These are phyloP conservation scores for Wallacemonas sp. DNA, from an alignment of 208 protist genomes.

Conservation along the genomic window DNA sequence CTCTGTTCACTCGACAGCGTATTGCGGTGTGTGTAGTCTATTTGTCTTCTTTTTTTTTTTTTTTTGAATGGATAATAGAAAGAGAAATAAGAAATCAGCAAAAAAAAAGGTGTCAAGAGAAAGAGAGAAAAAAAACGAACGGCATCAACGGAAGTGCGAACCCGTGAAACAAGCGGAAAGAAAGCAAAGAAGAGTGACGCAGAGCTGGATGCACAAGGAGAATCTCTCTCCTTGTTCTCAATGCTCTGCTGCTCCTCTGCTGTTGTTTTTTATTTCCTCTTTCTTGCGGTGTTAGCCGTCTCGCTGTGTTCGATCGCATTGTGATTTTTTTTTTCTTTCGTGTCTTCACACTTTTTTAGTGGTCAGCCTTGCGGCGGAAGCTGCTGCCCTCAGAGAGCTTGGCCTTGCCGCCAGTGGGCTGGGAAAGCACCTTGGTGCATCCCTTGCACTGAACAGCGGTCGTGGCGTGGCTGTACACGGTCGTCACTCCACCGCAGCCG, in stretches of 20 bases:
- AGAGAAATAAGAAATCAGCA: neutral
- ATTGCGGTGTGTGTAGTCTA: neutral
- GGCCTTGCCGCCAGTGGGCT: constrained; percentile 98
- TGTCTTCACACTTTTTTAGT: constrained; percentile 41
- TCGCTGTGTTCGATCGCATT: neutral
- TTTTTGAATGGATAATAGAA: constrained; percentile 16
- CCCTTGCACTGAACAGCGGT: constrained; percentile 96
- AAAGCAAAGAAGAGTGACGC: neutral
- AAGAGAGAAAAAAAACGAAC: neutral
- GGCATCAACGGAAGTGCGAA: neutral
- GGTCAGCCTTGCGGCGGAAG: constrained; percentile 96
- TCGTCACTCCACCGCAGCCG: constrained; percentile 94
- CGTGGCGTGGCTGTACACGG: constrained; percentile 98
- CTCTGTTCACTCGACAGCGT: no score
- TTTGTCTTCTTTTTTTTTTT: neutral
- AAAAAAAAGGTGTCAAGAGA: constrained; percentile 16
- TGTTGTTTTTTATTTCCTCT: constrained; percentile 11
- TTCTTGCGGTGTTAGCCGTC: neutral
- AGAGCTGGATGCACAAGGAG: neutral
- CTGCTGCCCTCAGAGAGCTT: constrained; percentile 95
- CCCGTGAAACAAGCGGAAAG: no score
- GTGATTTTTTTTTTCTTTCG: constrained; percentile 15
- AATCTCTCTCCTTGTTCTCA: neutral
- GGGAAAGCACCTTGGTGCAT: constrained; percentile 97
- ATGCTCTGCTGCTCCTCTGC: constrained; percentile 18